Evolutionary conservation across 176 grass and related monocot species (phyloP).

Genomic region (Triticum timopheevii): DNA sequence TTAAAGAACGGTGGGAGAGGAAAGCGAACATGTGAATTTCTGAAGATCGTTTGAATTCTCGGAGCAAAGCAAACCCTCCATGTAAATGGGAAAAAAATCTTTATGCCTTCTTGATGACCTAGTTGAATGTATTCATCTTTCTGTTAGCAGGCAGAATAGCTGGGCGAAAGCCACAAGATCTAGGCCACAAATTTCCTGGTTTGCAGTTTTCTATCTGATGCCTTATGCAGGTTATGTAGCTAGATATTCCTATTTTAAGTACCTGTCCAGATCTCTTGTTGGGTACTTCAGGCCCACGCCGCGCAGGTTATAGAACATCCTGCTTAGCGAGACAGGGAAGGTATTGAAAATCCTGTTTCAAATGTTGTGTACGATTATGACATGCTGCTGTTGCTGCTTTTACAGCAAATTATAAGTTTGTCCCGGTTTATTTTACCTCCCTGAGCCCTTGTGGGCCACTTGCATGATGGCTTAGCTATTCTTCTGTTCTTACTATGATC

Average conservation of each 20-base stretch:
- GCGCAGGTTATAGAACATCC: background rate
- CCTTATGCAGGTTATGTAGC: background rate
- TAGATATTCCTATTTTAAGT: background rate
- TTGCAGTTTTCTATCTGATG: background rate
- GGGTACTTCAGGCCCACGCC: background rate
- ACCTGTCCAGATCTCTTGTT: background rate
- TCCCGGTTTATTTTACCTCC: background rate
- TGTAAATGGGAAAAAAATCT: background rate
- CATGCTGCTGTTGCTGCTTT: background rate
- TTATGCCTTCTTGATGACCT: background rate
- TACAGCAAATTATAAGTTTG: background rate
- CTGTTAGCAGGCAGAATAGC: background rate
- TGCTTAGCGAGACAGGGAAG: background rate
- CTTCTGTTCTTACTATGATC: background rate
- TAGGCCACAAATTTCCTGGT: slow-evolving; percentile 8
- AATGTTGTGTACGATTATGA: background rate
- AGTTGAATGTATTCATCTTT: background rate
- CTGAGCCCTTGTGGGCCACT: background rate
- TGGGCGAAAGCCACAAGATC: background rate
- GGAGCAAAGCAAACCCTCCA: background rate
- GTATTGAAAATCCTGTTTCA: background rate
- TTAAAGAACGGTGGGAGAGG: slow-evolving; percentile 57
- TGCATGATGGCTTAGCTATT: background rate
- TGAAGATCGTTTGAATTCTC: slow-evolving; percentile 1
- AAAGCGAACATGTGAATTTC: slow-evolving; percentile 51